phyloP scores from a whole-genome alignment of 176 grass and related monocot species.

The Musa schizocarpa region DNA sequence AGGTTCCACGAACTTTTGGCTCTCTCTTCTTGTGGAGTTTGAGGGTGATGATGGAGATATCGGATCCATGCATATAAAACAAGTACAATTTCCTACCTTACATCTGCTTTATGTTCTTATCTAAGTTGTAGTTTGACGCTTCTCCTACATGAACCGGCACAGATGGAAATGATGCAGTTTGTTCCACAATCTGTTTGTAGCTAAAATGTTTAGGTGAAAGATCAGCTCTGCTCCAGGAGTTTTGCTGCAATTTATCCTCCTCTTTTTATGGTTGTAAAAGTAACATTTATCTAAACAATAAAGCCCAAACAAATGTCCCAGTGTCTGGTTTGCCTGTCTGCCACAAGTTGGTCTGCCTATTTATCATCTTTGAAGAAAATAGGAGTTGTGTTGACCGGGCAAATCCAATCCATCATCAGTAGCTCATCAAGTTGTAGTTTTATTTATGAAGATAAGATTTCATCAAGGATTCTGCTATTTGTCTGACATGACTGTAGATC shows the following conservation, averaged over 20 bases:
- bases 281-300: not conserved
- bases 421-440: not conserved
- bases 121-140: not conserved
- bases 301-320: not conserved
- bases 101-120: not conserved
- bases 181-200: too few relatives aligned
- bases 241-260: not conserved
- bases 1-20: conserved; percentile 84
- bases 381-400: not conserved
- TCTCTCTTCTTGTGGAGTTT: conserved; percentile 87
- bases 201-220: too few relatives aligned
- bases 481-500: too few relatives aligned
- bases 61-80: conserved; percentile 92
- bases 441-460: too few relatives aligned
- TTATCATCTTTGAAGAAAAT: not conserved
- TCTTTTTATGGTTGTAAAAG: not conserved
- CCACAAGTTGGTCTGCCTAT: not conserved
- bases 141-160: not conserved
- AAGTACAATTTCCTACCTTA: conserved; percentile 26
- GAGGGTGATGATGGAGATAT: conserved; percentile 89
- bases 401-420: not conserved
- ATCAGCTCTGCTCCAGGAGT: too few relatives aligned
- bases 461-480: too few relatives aligned
- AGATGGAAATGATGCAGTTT: not conserved
- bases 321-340: not conserved